Evolutionary conservation across 208 protist genomes (phyloP).

Genomic region (Acanthamoeba royreba): DNA sequence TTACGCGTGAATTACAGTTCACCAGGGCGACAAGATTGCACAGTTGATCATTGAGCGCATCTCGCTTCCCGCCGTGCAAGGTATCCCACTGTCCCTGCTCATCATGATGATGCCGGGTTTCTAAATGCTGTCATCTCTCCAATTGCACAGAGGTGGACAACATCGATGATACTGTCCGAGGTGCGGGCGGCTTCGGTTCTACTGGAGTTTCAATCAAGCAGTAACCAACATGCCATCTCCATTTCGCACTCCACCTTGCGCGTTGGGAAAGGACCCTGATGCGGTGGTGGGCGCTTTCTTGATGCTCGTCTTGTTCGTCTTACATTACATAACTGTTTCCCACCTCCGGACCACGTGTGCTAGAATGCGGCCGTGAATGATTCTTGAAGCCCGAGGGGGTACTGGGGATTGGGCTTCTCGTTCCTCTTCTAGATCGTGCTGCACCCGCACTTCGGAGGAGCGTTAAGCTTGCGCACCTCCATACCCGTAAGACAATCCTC

Average conservation of each 20-base stretch:
- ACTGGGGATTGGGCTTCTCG: too few relatives aligned
- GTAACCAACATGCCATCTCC: neutral
- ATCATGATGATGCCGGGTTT: neutral
- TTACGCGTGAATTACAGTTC: neutral
- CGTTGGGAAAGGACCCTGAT: neutral
- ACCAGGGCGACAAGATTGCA: slow-evolving; percentile 79
- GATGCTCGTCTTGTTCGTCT: too few relatives aligned
- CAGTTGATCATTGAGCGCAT: slow-evolving; percentile 86
- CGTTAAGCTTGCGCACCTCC: too few relatives aligned
- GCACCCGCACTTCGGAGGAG: too few relatives aligned
- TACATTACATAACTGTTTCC: too few relatives aligned
- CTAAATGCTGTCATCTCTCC: neutral
- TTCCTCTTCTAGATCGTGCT: too few relatives aligned
- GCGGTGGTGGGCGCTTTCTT: too few relatives aligned
- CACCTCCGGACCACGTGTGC: too few relatives aligned
- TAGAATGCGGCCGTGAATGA: too few relatives aligned
- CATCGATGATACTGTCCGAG: slow-evolving; percentile 36
- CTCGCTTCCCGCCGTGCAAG: slow-evolving; percentile 69
- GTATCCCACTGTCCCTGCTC: neutral
- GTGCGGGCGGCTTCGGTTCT: slow-evolving; percentile 40
- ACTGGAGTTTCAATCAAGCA: neutral
- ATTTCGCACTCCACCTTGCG: too few relatives aligned
- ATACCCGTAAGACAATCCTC: too few relatives aligned
- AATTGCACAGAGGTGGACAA: slow-evolving; percentile 22
- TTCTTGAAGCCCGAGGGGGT: too few relatives aligned